A percentile compares a stretch with the other conserved stretches of the same genome.
These are phyloP conservation scores for Plasmopara muralis DNA, from an alignment of 352 stramenopile genomes.

Conservation along the genomic window DNA sequence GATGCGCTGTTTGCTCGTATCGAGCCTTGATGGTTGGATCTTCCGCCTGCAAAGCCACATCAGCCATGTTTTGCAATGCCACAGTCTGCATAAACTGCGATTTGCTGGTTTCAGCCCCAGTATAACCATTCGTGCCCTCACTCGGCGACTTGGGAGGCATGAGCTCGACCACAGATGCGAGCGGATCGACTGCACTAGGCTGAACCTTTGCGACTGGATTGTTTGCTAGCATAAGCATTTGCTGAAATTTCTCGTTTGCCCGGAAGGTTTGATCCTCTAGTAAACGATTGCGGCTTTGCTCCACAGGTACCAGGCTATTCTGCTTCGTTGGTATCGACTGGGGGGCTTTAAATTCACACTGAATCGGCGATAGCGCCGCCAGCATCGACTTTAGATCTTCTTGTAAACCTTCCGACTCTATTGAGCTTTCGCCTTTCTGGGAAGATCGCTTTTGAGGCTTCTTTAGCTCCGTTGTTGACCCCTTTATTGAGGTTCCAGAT, in stretches of 20 bases:
- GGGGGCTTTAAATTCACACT: conserved; percentile 3
- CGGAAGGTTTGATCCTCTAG: conserved; percentile 29
- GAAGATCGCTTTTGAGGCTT: background rate
- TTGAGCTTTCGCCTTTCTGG: background rate
- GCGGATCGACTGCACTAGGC: conserved; percentile 12
- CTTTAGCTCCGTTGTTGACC: background rate
- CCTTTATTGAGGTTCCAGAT: conserved; percentile 2
- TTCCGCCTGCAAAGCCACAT: conserved; percentile 14
- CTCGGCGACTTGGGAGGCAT: conserved; percentile 16
- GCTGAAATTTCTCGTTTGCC: conserved; percentile 18
- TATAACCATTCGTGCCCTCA: conserved; percentile 6
- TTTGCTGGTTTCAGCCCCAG: conserved; percentile 5
- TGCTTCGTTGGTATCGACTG: conserved; percentile 9
- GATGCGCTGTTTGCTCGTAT: conserved; percentile 23
- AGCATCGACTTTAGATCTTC: conserved; percentile 26
- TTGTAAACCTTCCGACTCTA: conserved; percentile 10
- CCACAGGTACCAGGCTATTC: conserved; percentile 14
- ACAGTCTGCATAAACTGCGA: conserved; percentile 20
- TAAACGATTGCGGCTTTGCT: conserved; percentile 22
- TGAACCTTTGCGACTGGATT: conserved; percentile 5
- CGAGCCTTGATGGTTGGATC: conserved; percentile 20
- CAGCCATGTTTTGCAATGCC: conserved; percentile 23
- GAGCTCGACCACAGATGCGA: conserved; percentile 22
- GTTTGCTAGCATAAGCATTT: conserved; percentile 27
- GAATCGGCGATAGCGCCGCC: conserved; percentile 12